Evolutionary conservation across 305 asterid genomes (phyloP), one percentile per base, ranked within the genome.

Genomic region (Plantago rigida): DNA sequence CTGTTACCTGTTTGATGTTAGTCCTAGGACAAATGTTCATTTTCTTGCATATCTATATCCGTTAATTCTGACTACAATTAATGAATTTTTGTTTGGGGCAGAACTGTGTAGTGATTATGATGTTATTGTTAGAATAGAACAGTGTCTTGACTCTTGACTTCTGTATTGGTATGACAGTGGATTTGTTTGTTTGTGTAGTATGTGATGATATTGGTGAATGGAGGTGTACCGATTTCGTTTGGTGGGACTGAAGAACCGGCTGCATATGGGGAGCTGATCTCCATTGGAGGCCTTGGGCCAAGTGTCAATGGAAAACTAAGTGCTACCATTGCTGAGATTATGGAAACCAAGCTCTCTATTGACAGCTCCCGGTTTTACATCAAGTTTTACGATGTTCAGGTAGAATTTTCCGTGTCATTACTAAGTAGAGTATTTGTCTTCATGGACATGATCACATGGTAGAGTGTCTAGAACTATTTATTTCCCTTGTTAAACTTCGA

Each of bases 161-260:
- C 1, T 36, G 22, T 57, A 51, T 0, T 74, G 67, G 3, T 36
- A 7, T 58, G 39, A 17, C 7, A 4, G 31, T 51, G 24, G 56
- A 15, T 47, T 60, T 57, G 12, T 28, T 29, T 57, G 13, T 28
- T 29, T 62, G 51, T 71, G 78, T 76, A 85, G 97, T 87, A 81
- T 69, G 98, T 91, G 81, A 86, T 91, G 98, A 77, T 91, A 61
- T 59, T 91, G 77, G 73, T 91, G 75, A 91, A 91, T 62, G 96
- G 94, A 58, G 83, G 89, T 17, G 93, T 86, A 34, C 98, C 98
- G 13, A 74, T 91, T 66, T 71, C 89, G 15, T 91, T 91, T 69
- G 94, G 83, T 9, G 93, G 89, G 55, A 86, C 86, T 2, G 98
- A 87, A 71, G 96, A 87, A 72, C 96, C 96, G 29, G 92, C 98